Conservation (phyloP, 2,329 filamentous ascomycete genomes). For the Magnaporthiopsis rhizophila region DNA sequence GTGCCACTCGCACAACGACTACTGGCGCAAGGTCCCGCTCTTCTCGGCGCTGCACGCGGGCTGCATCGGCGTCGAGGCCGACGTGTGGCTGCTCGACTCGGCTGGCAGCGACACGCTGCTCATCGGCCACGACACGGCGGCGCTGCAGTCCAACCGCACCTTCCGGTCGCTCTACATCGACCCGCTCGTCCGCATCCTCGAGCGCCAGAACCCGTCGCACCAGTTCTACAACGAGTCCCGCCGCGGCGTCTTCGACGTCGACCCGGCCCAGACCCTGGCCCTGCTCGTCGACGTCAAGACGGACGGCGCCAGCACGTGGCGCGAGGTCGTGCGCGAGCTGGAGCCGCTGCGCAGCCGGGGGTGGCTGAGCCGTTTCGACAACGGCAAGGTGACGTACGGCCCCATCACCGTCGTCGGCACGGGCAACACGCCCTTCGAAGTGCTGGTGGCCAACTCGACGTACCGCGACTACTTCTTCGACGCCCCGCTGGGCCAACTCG, state of each 20-base stretch:
- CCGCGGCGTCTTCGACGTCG: slow-evolving; percentile 48
- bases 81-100: slow-evolving; percentile 53
- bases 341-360: slow-evolving; percentile 48
- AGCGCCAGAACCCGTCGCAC: slow-evolving; percentile 37
- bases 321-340: slow-evolving; percentile 44
- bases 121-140: slow-evolving; percentile 53
- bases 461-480: slow-evolving; percentile 60
- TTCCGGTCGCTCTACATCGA: slow-evolving; percentile 57
- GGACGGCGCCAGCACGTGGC: slow-evolving; percentile 41
- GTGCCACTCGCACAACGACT: slow-evolving; percentile 61
- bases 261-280: slow-evolving; percentile 45
- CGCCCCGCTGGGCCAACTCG: slow-evolving; percentile 45
- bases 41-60: slow-evolving; percentile 52
- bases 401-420: slow-evolving; percentile 63
- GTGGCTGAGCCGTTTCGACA: slow-evolving; percentile 48
- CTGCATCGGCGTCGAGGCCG: slow-evolving; percentile 58
- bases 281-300: slow-evolving; percentile 67
- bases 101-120: slow-evolving; percentile 36
- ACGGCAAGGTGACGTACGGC: slow-evolving; percentile 40
- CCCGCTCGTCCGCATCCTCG: slow-evolving; percentile 52
- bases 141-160: slow-evolving; percentile 47
- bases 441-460: slow-evolving; percentile 41
- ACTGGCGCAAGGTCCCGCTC: slow-evolving; percentile 57
- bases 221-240: slow-evolving; percentile 35
- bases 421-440: slow-evolving; percentile 53